Base-by-base conservation (phyloP, 345 rosid genomes). In the Hevea brasiliensis region DNA sequence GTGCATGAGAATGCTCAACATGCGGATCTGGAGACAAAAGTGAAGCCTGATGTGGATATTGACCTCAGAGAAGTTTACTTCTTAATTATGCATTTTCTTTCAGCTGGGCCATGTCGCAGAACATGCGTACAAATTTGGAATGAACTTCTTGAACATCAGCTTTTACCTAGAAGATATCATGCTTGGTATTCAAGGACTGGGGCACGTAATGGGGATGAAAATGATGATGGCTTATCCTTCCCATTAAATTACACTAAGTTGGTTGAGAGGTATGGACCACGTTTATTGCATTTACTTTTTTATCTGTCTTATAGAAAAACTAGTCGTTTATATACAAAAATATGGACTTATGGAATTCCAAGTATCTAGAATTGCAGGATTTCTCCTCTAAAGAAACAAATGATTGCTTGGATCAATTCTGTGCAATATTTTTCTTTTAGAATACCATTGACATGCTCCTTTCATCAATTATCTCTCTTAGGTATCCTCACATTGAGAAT, bases 181-280 rank as follows among this genome's bases (percentile, higher is more conserved):
- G 92, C 97, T 72, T 89, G 94, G 96, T 93, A 91, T 86, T 90
- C 99, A 14, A 88, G 99, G 83, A 84, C 61, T 75, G 95, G 97
- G 47, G 78, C 72, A 80, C 83, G 41, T 65, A 88, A 85, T 59
- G 85, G 90, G 53, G 87, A 89, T 74, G 93, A 85, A 80, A 81
- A 88, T 75, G 97, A 93, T 83, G 92, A 88, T 81, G 95, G 95
- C 76, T 42, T 65, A 63, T 93, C 98, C 53, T 91, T 87, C 72
- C 98, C 98, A 8, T 77, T 93, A 70, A 86, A 82, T 73, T 91
- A 91, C 75, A 70, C 81, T 69, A 84, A 83, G 64, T 83, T 93
- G 85, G 90, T 84, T 60, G 87, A 90, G 75, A 93, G 95, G 99
- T 91, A 89, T 72, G 59, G 6, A 40, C 42, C 74, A 1, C 61